Base-by-base conservation (phyloP, 805 yeast genomes). In the Starmerella etchellsii region DNA sequence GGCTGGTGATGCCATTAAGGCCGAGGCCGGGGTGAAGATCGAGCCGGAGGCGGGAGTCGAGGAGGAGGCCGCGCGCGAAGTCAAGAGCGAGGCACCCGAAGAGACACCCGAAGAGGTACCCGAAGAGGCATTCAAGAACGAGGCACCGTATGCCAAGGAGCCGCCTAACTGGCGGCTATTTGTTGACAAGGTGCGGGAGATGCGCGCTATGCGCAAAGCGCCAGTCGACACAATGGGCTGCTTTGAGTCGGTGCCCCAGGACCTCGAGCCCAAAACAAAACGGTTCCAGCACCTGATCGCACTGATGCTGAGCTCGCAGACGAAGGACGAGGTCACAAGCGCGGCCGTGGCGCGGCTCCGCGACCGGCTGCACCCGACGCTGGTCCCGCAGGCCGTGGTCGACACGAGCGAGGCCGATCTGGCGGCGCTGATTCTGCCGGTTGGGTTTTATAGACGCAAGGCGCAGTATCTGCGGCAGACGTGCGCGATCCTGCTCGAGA, bases 211-310 rank as follows among this genome's bases (percentile, higher is more conserved):
- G 37, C 67, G 78, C 13, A 59, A 62, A n/a, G 75, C 96, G 0
- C 95, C 96, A 0, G 96, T 87, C 2, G 96, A 87, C 55, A 68
- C 76, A 0, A 75, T 82, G 71, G 96, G 96, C 5, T 84, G 95
- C 57, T 85, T 80, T 20, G 74, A 75, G 1, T 60, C 63, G 27
- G 10, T 13, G 37, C 53, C 19, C 10, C 51, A 55, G 14, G 64
- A 65, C 1, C 10, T 32, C 8, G 34, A 26, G 19, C 42, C 42
- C 5, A 54, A 54, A 40, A 62, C 63, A 15, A 67, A 64, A 53
- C 66, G 95, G 37, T 78, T 78, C 54, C 95, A 85, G 57, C 64
- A 82, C 27, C 65, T 87, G 26, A 67, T 85, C 0, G 76, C 94
- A 3, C 66, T 87, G 38, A 81, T 87, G 87, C 71, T 87, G 24